Conservation (phyloP, 768 basidiomycete species). For the Lentinula lateritia region DNA sequence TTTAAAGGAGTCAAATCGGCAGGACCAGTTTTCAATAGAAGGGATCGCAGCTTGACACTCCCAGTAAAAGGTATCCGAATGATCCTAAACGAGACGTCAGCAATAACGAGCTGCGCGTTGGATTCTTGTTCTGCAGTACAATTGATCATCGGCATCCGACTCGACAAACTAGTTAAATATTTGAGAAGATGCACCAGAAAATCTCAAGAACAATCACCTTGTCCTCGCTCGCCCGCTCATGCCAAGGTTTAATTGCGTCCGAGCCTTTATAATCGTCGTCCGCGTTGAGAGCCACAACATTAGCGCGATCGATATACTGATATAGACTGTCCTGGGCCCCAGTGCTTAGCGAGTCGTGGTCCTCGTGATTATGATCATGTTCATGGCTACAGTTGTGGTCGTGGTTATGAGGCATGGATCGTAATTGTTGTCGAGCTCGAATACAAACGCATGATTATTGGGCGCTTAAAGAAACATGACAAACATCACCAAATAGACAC, state of each 20-base stretch:
- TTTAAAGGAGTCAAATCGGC: conserved; percentile 70
- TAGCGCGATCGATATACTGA: conserved; percentile 67
- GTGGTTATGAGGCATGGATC: conserved; percentile 50
- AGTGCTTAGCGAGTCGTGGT: conserved; percentile 36
- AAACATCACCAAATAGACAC: background rate
- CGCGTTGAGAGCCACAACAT: conserved; percentile 79
- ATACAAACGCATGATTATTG: too few relatives aligned
- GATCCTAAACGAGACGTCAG: conserved; percentile 43
- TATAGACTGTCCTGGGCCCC: conserved; percentile 71
- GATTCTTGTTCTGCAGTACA: conserved; percentile 38
- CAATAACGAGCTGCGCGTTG: conserved; percentile 2
- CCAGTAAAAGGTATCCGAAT: conserved; percentile 84
- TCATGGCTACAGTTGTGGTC: conserved; percentile 55
- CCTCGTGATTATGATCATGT: conserved; percentile 49
- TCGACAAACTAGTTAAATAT: conserved; percentile 57
- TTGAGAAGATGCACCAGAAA: conserved; percentile 1
- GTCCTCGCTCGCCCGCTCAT: conserved; percentile 65
- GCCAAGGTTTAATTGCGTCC: conserved; percentile 83
- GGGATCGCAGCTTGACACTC: conserved; percentile 75
- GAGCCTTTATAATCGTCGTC: conserved; percentile 32
- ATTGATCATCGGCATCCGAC: conserved; percentile 88
- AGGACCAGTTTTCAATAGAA: conserved; percentile 84
- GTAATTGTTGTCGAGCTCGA: too few relatives aligned
- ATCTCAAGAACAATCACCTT: conserved; percentile 38
- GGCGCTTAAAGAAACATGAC: background rate